Conservation (phyloP, 2,329 filamentous ascomycete species). For the Fusarium miscanthi region DNA sequence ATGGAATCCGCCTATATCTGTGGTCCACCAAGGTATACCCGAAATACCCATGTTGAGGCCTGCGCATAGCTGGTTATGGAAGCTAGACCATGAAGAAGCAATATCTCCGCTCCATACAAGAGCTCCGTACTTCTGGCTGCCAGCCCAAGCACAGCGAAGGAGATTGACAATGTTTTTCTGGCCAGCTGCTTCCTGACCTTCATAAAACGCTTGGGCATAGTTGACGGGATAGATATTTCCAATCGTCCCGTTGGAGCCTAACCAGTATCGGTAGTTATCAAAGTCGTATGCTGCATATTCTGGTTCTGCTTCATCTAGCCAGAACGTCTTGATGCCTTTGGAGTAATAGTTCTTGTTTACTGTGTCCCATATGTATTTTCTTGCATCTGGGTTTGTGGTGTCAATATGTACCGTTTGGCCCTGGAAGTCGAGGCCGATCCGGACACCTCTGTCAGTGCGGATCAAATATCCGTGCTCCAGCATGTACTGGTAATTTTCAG, state of each 20-base stretch:
- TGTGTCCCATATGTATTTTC: slow-evolving; percentile 69
- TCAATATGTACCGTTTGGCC: slow-evolving; percentile 71
- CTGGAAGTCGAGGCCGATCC: slow-evolving; percentile 68
- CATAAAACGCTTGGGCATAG: slow-evolving; percentile 69
- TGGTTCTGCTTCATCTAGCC: slow-evolving; percentile 77
- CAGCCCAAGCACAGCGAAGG: slow-evolving; percentile 61
- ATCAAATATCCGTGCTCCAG: slow-evolving; percentile 69
- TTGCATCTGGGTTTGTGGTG: slow-evolving; percentile 69
- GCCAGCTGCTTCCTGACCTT: slow-evolving; percentile 64
- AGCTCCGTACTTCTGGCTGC: slow-evolving; percentile 71
- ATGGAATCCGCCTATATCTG: slow-evolving; percentile 77
- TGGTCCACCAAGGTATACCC: slow-evolving; percentile 76
- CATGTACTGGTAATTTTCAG: slow-evolving; percentile 72
- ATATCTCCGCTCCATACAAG: slow-evolving; percentile 77
- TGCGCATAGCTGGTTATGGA: slow-evolving; percentile 70
- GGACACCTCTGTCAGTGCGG: slow-evolving; percentile 68
- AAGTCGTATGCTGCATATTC: slow-evolving; percentile 75
- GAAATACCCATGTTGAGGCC: slow-evolving; percentile 74
- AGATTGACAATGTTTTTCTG: slow-evolving; percentile 69
- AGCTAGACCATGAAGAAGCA: slow-evolving; percentile 69
- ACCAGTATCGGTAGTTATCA: slow-evolving; percentile 65
- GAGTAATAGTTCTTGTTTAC: slow-evolving; percentile 70
- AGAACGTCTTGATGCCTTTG: slow-evolving; percentile 72
- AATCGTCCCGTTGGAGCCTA: slow-evolving; percentile 53
- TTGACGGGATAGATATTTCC: slow-evolving; percentile 71